Percentiles rank a stretch among this genome's conserved stretches.
Evolutionary conservation across 1,284 basidiomycete genomes (phyloP).

Genomic region (Xerocomus amazonicus): DNA sequence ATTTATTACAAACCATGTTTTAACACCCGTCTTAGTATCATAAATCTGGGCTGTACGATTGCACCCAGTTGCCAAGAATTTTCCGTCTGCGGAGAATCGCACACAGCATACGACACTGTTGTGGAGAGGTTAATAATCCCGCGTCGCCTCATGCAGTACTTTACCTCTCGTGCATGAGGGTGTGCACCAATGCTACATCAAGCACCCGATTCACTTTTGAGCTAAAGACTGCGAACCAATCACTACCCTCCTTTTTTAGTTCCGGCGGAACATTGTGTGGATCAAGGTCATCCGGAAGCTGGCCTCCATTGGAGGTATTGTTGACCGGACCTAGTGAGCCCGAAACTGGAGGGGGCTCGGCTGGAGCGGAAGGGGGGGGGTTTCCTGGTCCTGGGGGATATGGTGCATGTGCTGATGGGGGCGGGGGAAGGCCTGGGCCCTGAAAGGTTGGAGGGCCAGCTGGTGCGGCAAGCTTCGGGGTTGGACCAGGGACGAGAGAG

Average conservation of each 20-base stretch:
- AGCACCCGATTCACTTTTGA: constrained; percentile 78
- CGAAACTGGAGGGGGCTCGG: constrained; percentile 26
- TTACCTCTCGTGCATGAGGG: constrained; percentile 89
- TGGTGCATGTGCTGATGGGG: constrained; percentile 32
- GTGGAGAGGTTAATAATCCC: constrained; percentile 5
- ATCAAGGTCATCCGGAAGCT: constrained; percentile 49
- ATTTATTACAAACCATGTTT: constrained; percentile 48
- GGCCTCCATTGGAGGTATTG: constrained; percentile 28
- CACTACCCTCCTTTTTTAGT: constrained; percentile 76
- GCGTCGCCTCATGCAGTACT: constrained; percentile 19
- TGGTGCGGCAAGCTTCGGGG: constrained; percentile 31
- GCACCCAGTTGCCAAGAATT: constrained; percentile 74
- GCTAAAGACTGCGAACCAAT: constrained; percentile 97
- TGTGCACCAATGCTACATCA: constrained; percentile 89
- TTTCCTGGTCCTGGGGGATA: constrained; percentile 38
- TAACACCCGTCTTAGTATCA: constrained; percentile 66
- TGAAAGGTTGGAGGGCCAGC: constrained; percentile 34
- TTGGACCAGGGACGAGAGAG: constrained; percentile 34
- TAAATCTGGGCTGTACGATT: constrained; percentile 77
- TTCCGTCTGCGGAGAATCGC: constrained; percentile 78
- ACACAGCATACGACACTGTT: constrained; percentile 77
- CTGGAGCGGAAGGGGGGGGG: constrained; percentile 27
- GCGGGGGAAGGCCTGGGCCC: constrained; percentile 37
- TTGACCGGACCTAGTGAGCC: constrained; percentile 26
- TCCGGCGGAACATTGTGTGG: constrained; percentile 47